Conservation (phyloP, 228 moss, liverwort and hornwort species). For the Sphagnum fallax region DNA sequence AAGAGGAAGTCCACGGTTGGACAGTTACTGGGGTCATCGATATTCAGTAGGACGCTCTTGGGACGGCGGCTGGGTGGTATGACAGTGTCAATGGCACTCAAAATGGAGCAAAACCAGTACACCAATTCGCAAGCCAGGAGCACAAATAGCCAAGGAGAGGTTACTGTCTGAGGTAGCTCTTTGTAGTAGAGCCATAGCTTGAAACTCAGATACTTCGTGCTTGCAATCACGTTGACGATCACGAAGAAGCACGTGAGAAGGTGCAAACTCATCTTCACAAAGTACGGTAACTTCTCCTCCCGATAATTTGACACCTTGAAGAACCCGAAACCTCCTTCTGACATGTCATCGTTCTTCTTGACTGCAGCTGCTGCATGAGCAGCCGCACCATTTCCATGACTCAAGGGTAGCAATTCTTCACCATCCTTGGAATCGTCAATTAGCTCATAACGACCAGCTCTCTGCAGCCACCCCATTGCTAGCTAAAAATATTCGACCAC, state of each 20-base stretch:
- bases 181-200: constrained; percentile 16
- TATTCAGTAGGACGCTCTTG: background rate
- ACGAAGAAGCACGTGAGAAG: constrained; percentile 2
- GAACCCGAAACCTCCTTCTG: no score
- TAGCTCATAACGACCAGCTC: no score
- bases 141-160: constrained; percentile 29
- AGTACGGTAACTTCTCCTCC: background rate
- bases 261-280: constrained; percentile 4
- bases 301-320: no score
- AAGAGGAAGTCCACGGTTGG: constrained; percentile 28
- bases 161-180: background rate
- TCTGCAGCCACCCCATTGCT: no score
- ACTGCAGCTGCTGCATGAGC: no score
- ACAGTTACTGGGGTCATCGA: constrained; percentile 5
- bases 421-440: no score
- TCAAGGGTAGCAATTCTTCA: no score
- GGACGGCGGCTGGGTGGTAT: constrained; percentile 23
- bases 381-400: no score
- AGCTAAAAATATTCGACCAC: no score
- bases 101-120: constrained; percentile 14
- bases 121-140: constrained; percentile 18
- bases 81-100: constrained; percentile 22
- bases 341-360: no score
- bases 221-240: background rate
- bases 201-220: constrained; percentile 18